Percentiles rank a stretch among this genome's conserved stretches.
These are phyloP conservation scores for Panaeolus cyanescens DNA, from an alignment of 768 basidiomycete genomes.

Conservation along the genomic window DNA sequence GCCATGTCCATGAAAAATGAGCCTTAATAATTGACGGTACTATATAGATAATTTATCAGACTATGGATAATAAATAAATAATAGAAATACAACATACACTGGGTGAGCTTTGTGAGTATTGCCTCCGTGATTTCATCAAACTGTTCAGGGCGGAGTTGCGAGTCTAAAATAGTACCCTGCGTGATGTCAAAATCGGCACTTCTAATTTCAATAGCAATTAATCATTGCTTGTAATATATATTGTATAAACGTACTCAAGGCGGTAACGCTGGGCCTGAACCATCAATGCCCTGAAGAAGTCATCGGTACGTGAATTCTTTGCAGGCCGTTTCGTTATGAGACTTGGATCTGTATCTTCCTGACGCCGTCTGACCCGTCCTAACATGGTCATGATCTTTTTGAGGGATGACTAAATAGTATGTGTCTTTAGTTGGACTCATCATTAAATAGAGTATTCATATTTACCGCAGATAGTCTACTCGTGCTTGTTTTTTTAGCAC, in stretches of 20 bases:
- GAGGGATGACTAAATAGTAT: slow-evolving; percentile 9
- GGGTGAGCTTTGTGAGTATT: slow-evolving; percentile 7
- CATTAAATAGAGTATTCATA: neutral
- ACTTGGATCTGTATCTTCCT: slow-evolving; percentile 10
- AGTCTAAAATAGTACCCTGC: slow-evolving; percentile 11
- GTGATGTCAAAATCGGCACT: slow-evolving; percentile 11
- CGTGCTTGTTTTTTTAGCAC: neutral
- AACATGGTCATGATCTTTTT: slow-evolving; percentile 15
- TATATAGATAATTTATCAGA: neutral
- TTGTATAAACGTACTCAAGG: slow-evolving; percentile 9
- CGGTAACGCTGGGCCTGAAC: slow-evolving; percentile 11
- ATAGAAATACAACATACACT: slow-evolving; percentile 4
- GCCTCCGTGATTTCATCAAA: slow-evolving; percentile 10
- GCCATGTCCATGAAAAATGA: slow-evolving; percentile 14
- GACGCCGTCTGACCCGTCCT: slow-evolving; percentile 9
- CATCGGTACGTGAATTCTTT: slow-evolving; percentile 6
- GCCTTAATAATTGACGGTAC: slow-evolving; percentile 14
- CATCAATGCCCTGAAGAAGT: slow-evolving; percentile 14
- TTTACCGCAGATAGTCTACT: neutral
- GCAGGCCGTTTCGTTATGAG: slow-evolving; percentile 4
- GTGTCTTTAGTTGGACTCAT: neutral
- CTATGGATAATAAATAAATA: neutral
- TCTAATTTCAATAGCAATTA: neutral
- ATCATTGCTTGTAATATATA: neutral
- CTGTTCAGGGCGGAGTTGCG: slow-evolving; percentile 9